Percentiles rank a stretch among this genome's conserved stretches.
phyloP scores from a whole-genome alignment of 495 filamentous ascomycete genomes.

The Ramalina intermedia region DNA sequence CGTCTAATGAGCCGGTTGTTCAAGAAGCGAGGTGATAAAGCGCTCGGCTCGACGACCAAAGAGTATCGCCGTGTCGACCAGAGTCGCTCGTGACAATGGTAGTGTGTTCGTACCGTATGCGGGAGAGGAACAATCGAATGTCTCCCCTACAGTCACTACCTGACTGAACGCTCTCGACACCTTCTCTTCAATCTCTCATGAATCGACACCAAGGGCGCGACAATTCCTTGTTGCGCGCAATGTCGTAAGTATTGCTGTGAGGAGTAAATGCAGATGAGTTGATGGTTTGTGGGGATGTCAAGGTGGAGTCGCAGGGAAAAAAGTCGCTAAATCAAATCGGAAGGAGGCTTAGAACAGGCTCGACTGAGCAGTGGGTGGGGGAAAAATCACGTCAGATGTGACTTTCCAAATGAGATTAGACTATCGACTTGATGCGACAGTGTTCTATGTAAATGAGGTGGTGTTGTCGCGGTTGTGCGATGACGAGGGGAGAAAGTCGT shows the following conservation, averaged over 20 bases:
- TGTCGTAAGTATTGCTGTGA: neutral
- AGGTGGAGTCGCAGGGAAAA: slow-evolving; percentile 6
- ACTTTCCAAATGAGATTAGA: slow-evolving; percentile 16
- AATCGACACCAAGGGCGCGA: neutral
- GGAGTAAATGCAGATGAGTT: neutral
- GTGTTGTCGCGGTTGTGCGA: slow-evolving; percentile 2
- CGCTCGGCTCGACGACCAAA: slow-evolving; percentile 7
- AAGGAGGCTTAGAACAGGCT: slow-evolving; percentile 10
- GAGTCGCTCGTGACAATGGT: slow-evolving; percentile 11
- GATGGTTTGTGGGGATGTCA: slow-evolving; percentile 4
- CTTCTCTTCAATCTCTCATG: slow-evolving; percentile 2
- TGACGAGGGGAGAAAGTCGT: slow-evolving; percentile 4
- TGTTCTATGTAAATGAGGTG: slow-evolving; percentile 9
- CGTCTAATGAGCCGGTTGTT: neutral
- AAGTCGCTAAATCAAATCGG: slow-evolving; percentile 22
- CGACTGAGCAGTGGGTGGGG: slow-evolving; percentile 14
- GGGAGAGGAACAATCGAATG: slow-evolving; percentile 99
- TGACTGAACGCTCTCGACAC: slow-evolving; percentile 10
- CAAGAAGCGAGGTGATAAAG: slow-evolving; percentile 6
- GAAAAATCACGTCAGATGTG: slow-evolving; percentile 9
- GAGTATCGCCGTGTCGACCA: slow-evolving; percentile 2
- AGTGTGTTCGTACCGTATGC: slow-evolving; percentile 48
- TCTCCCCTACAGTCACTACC: slow-evolving; percentile 58
- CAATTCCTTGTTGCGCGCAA: neutral
- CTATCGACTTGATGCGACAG: slow-evolving; percentile 7